phyloP scores from a whole-genome alignment of 176 grass and related monocot species.

The Tuctoria greenei region DNA sequence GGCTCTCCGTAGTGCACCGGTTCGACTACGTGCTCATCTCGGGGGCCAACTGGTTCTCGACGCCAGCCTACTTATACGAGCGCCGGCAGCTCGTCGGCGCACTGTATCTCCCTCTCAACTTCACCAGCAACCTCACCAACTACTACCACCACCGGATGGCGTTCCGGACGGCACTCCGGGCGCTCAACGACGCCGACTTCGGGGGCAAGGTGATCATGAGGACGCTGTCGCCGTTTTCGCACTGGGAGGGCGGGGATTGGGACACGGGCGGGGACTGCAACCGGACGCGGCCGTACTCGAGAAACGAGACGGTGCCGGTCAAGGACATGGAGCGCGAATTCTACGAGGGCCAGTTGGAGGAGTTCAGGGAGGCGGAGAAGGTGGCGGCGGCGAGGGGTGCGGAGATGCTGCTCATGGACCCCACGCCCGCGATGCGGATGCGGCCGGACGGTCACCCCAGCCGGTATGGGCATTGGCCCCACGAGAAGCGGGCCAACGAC shows the following conservation, averaged over 20 bases:
- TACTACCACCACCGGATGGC: constrained; percentile 49
- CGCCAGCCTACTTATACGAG: constrained; percentile 51
- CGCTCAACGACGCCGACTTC: constrained; percentile 19
- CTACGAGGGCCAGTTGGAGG: constrained; percentile 62
- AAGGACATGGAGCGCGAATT: constrained; percentile 42
- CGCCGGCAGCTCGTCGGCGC: constrained; percentile 44
- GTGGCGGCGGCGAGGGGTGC: constrained; percentile 31
- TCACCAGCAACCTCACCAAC: constrained; percentile 54
- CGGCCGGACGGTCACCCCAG: constrained; percentile 78
- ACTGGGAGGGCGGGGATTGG: constrained; percentile 73
- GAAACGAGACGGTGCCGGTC: constrained; percentile 46
- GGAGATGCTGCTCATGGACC: constrained; percentile 51
- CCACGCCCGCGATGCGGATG: constrained; percentile 46
- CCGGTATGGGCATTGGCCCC: constrained; percentile 48
- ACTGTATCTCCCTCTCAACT: constrained; percentile 44
- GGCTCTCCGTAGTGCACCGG: constrained; percentile 43
- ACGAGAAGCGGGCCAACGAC: constrained; percentile 58
- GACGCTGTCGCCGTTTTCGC: constrained; percentile 64
- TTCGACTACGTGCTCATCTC: constrained; percentile 75
- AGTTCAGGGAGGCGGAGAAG: constrained; percentile 59
- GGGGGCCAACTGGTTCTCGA: constrained; percentile 63
- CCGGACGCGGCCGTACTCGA: constrained; percentile 44
- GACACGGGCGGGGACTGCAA: constrained; percentile 61
- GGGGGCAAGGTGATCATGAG: constrained; percentile 48
- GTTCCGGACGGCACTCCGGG: constrained; percentile 51